A percentile compares a stretch with the other conserved stretches of the same genome.
Evolutionary conservation across 148 eudicot genomes (phyloP).

Genomic region (Camellia japonica): DNA sequence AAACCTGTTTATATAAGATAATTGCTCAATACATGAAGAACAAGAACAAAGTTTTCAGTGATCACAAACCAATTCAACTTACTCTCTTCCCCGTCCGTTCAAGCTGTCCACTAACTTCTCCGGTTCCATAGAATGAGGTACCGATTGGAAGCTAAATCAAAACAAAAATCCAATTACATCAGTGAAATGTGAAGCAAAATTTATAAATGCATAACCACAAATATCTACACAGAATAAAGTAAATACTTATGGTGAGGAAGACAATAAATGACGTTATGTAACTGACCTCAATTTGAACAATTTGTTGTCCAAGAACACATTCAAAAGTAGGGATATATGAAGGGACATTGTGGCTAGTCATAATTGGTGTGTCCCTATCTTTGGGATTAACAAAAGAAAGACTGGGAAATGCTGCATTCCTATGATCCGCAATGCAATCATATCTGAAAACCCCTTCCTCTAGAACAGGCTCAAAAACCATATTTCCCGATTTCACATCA

Average conservation of each 20-base stretch:
- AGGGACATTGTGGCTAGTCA: slow-evolving; percentile 48
- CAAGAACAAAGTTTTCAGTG: neutral
- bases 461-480: slow-evolving; percentile 82
- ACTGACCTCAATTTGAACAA: slow-evolving; percentile 67
- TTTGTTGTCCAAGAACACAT: slow-evolving; percentile 59
- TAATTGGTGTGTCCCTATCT: slow-evolving; percentile 61
- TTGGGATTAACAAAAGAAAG: slow-evolving; percentile 65
- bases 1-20: slow-evolving; percentile 46
- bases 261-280: neutral
- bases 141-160: slow-evolving; percentile 65
- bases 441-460: slow-evolving; percentile 89
- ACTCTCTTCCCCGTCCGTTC: slow-evolving; percentile 96
- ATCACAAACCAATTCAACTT: slow-evolving; percentile 23
- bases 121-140: slow-evolving; percentile 96
- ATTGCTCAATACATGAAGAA: slow-evolving; percentile 13
- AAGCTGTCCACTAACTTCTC: slow-evolving; percentile 97
- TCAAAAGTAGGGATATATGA: slow-evolving; percentile 63
- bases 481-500: slow-evolving; percentile 49
- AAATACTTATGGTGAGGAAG: neutral
- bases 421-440: slow-evolving; percentile 77
- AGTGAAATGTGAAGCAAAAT: neutral
- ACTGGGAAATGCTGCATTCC: slow-evolving; percentile 73
- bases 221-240: neutral
- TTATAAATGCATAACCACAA: neutral
- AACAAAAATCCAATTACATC: neutral